Percentiles rank a stretch among this genome's conserved stretches.
Conservation (phyloP, 495 filamentous ascomycete species). For the Rhizodiscina lignyota region DNA sequence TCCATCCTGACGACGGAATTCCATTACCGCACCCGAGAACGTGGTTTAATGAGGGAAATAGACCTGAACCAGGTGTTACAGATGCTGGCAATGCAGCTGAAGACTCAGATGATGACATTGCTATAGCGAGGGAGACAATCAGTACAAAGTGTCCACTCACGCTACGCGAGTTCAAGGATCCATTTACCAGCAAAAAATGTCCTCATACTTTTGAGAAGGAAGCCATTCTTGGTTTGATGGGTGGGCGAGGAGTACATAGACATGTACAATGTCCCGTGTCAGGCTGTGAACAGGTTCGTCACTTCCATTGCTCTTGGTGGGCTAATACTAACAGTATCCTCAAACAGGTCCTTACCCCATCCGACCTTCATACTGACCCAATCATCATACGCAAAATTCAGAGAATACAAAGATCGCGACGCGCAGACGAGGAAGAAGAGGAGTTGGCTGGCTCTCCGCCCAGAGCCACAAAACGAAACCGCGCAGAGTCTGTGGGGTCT, state of each 20-base stretch:
- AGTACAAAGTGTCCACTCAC: constrained; percentile 74
- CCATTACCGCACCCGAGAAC: constrained; percentile 50
- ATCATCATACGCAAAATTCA: constrained; percentile 23
- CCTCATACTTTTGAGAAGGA: constrained; percentile 66
- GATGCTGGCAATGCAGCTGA: constrained; percentile 13
- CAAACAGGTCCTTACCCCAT: constrained; percentile 15
- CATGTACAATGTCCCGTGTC: constrained; percentile 23
- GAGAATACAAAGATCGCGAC: constrained; percentile 18
- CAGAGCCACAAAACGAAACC: too few species aligned
- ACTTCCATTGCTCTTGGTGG: background rate
- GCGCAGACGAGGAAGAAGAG: constrained; percentile 19
- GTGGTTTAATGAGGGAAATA: constrained; percentile 42
- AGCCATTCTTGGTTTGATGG: constrained; percentile 52
- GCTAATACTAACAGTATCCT: background rate
- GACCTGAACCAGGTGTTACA: constrained; percentile 20
- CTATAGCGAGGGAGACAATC: constrained; percentile 48
- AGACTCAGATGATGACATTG: constrained; percentile 55
- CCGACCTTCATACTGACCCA: constrained; percentile 22
- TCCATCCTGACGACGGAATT: constrained; percentile 43
- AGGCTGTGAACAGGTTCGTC: constrained; percentile 20
- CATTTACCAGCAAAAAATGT: constrained; percentile 60
- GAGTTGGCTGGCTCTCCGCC: too few species aligned
- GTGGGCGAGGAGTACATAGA: constrained; percentile 15
- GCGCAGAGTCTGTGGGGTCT: too few species aligned
- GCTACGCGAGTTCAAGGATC: constrained; percentile 51